A percentile compares a stretch with the other conserved stretches of the same genome.
Conservation (phyloP, 108 stramenopile species). For the Asterionellopsis glacialis region DNA sequence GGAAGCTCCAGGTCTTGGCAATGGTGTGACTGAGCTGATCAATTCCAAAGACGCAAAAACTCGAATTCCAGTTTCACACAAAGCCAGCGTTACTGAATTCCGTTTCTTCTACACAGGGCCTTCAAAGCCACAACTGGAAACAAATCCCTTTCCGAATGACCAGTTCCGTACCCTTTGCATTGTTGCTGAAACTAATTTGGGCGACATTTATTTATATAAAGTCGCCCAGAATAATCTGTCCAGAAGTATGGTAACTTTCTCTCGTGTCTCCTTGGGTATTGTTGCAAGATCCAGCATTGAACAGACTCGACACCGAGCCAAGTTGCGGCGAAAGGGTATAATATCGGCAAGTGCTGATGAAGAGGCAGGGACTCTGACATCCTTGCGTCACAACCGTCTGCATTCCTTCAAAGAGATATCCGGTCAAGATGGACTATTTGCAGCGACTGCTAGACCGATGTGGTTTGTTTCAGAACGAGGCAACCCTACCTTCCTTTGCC, state of each 20-base stretch:
- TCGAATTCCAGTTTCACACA: conserved; percentile 42
- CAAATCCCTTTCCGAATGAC: conserved; percentile 10
- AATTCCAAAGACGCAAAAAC: conserved; percentile 7
- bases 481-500: conserved; percentile 47
- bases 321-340: conserved; percentile 68
- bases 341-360: conserved; percentile 9
- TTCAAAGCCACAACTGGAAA: conserved; percentile 18
- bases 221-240: neutral
- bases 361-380: neutral
- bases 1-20: conserved; percentile 47
- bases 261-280: conserved; percentile 41
- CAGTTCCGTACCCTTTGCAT: conserved; percentile 49
- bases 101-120: conserved; percentile 74
- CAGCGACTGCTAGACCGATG: conserved; percentile 57
- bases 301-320: conserved; percentile 55
- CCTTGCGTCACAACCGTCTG: conserved; percentile 41
- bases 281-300: conserved; percentile 66
- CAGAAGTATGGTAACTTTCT: conserved; percentile 15
- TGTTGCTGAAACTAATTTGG: conserved; percentile 55
- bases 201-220: conserved; percentile 63
- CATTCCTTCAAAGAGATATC: conserved; percentile 57
- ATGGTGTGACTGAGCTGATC: conserved; percentile 39
- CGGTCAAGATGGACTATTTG: conserved; percentile 75
- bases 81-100: conserved; percentile 55
- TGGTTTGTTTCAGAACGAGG: conserved; percentile 82